Base-by-base conservation (phyloP, 805 yeast genomes). In the Spathaspora arborariae region DNA sequence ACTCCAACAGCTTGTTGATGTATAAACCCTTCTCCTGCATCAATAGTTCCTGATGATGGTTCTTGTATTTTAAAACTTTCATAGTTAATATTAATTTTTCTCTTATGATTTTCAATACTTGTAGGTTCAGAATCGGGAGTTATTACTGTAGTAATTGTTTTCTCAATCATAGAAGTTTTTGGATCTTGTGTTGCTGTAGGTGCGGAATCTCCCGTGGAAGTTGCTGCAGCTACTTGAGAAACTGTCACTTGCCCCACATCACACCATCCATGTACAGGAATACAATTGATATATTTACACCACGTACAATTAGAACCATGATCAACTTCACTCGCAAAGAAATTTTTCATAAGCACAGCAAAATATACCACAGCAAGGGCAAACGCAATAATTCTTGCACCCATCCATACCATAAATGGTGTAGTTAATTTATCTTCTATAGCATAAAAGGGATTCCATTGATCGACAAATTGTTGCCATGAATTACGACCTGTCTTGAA, bases 211-310 rank as follows among this genome's bases (percentile, higher is more conserved):
- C 16, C 30, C 24, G 13, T 13, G 20, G 20, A 34, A 33, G 45
- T 43, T 9, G 48, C 16, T 10, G 48, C 34, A 3, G 46, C 24
- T 3, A 52, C 21, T 4, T 41, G 20, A 13, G 53, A 45, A 7
- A 70, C 60, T 4, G 64, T 49, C 11, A 70, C 63, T 41, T 65
- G 56, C 3, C 82, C 83, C 22, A 60, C 55, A 41, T 76, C 81
- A 58, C 89, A 84, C 89, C 89, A 84, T 22, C 79, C 82, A 49
- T 80, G 73, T 3, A 84, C 84, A 0, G 89, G 89, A 11, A 84
- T 57, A 56, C 91, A 85, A 53, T 80, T 81, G 54, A 85, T 68
- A 56, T 84, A 85, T 57, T 82, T 82, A 67, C 91, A 85, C 91
- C 91, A 85, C 13, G 68, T 59, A 60, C 91, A 85, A 39, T 54